Evolutionary conservation across 2,329 filamentous ascomycete genomes (phyloP), one percentile per base, ranked within the genome.

Genomic region (Colletotrichum incanum): DNA sequence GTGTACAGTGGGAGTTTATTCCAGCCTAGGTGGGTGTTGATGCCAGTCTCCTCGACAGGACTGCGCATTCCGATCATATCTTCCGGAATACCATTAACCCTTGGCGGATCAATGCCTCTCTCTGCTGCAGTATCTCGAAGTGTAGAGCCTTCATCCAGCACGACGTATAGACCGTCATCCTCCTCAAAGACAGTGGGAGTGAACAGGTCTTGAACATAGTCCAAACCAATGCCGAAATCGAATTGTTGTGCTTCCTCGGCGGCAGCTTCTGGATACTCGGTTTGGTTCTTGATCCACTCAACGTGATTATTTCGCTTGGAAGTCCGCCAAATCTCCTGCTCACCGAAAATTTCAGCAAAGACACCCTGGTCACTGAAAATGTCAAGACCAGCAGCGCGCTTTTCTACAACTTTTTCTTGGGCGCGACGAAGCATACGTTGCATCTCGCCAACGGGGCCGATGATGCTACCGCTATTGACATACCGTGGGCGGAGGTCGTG

Each of bases 311-410:
- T 23, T 7, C 71, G 55, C 28, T 68, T 61, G 11, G 26, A 56
- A 7, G 31, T 41, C 18, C 67, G 67, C 66, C 69, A 77, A 18
- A 75, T 67, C 62, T 76, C 75, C 62, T 77, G 76, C 54, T 80
- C 78, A 2, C 78, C 78, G 56, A 80, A 79, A 0, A 81, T 74
- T 58, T 80, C 76, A n/a, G 76, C 78, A 28, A 80, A 77, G 18
- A 81, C 73, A 14, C 78, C 79, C 60, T 81, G 79, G 41, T 81
- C 79, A 23, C 79, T 78, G 14, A 73, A 75, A 1, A 81, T 72
- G 8, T 75, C 60, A 5, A 67, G 56, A 2, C 62, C 65, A 0
- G 60, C 65, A 0, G 62, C 62, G 1, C 76, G 64, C 31, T 74
- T 75, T 59, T 73, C 70, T 12, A 77, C 75, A 69, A 81, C 76